Conservation (phyloP, 768 basidiomycete species). For the Trametes sanguinea region DNA sequence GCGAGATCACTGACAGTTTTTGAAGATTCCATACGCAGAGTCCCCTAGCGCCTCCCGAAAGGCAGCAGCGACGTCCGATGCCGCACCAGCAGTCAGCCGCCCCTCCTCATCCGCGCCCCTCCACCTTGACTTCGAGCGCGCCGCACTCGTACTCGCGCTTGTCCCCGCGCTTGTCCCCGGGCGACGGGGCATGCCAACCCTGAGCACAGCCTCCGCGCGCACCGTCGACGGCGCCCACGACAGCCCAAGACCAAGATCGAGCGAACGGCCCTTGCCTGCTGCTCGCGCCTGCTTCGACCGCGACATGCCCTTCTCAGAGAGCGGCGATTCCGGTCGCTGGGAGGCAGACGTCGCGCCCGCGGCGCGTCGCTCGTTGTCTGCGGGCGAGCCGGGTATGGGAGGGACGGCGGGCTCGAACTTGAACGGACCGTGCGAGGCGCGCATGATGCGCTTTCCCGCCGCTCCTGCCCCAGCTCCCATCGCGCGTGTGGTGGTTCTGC, state of each 20-base stretch:
- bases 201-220: conserved; percentile 63
- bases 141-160: conserved; percentile 14
- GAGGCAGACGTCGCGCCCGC: not conserved
- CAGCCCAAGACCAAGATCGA: conserved; percentile 70
- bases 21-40: conserved; percentile 46
- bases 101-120: conserved; percentile 33
- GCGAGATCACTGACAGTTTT: conserved; percentile 56
- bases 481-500: conserved; percentile 13
- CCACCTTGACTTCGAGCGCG: conserved; percentile 27
- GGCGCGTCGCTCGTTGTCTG: conserved; percentile 25
- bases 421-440: conserved; percentile 60
- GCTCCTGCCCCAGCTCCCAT: conserved; percentile 60
- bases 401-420: conserved; percentile 70
- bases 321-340: conserved; percentile 2
- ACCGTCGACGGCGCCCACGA: conserved; percentile 73
- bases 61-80: conserved; percentile 39
- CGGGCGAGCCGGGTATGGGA: conserved; percentile 37
- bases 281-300: conserved; percentile 21
- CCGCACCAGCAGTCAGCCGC: conserved; percentile 29
- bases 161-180: not conserved
- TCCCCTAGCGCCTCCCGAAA: conserved; percentile 41
- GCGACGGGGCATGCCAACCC: conserved; percentile 11
- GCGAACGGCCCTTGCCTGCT: conserved; percentile 61
- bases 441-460: conserved; percentile 42
- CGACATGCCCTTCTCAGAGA: not conserved